phyloP scores from a whole-genome alignment of 1,284 basidiomycete genomes.

The Ceratobasidium sp. region DNA sequence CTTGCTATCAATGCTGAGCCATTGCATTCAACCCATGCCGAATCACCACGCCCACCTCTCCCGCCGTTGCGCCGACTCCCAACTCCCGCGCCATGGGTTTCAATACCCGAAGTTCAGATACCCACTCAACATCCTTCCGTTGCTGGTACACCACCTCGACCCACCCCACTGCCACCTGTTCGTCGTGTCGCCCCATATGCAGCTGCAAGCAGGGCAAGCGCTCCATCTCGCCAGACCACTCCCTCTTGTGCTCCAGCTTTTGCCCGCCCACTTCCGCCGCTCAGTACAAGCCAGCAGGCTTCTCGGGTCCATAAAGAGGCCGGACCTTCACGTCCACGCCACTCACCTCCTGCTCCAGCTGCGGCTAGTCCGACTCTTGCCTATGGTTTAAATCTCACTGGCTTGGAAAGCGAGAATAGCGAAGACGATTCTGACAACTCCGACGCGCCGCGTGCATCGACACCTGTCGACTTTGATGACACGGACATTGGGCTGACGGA shows the following conservation, averaged over 20 bases:
- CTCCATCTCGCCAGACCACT: neutral
- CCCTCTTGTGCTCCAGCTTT: neutral
- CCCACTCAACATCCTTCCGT: neutral
- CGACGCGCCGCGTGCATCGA: too few relatives aligned
- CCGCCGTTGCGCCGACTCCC: constrained; percentile 2
- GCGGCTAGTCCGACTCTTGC: too few relatives aligned
- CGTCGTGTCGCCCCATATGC: too few relatives aligned
- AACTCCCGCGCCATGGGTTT: constrained; percentile 4
- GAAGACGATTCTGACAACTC: too few relatives aligned
- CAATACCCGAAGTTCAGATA: neutral
- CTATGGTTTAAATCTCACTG: too few relatives aligned
- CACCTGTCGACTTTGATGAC: too few relatives aligned
- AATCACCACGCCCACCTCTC: neutral
- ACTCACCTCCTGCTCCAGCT: too few relatives aligned
- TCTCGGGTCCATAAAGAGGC: neutral
- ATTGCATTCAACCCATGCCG: too few relatives aligned
- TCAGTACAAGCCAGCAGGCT: constrained; percentile 4
- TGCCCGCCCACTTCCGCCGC: neutral
- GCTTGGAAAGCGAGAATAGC: too few relatives aligned
- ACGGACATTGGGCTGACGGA: too few relatives aligned
- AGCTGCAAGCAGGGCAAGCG: neutral
- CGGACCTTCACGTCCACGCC: neutral
- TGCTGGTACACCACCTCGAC: neutral
- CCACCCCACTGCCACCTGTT: neutral
- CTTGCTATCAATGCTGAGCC: neutral